Evolutionary conservation across 164 flowering plant genomes (phyloP).

Genomic region (Stephania japonica): DNA sequence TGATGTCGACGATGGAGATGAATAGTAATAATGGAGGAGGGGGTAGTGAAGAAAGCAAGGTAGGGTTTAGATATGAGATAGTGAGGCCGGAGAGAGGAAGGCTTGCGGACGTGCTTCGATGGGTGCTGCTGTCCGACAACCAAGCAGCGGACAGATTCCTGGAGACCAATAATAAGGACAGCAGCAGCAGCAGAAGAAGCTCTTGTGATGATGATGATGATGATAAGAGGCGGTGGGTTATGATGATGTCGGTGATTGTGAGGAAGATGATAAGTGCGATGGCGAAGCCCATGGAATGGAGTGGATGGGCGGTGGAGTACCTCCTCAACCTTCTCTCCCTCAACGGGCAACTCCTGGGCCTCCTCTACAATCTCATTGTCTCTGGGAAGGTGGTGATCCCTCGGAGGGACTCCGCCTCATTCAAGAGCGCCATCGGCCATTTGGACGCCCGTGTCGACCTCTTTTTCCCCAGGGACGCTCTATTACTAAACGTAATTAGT

Average conservation of each 20-base stretch:
- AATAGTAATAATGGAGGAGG: no score
- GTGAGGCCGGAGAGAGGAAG: constrained; percentile 30
- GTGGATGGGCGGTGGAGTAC: constrained; percentile 52
- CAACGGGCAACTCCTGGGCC: constrained; percentile 34
- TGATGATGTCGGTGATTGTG: constrained; percentile 47
- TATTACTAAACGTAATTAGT: no score
- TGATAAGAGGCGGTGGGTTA: constrained; percentile 41
- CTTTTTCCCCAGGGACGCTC: no score
- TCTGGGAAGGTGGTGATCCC: constrained; percentile 70
- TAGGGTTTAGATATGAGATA: constrained; percentile 3
- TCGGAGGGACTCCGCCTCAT: constrained; percentile 50
- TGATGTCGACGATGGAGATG: no score
- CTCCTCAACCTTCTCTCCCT: constrained; percentile 56
- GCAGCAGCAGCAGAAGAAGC: no score
- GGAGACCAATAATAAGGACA: no score
- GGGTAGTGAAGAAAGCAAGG: no score
- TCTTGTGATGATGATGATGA: not conserved
- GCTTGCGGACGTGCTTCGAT: constrained; percentile 32
- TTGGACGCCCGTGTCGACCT: constrained; percentile 69
- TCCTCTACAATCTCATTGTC: constrained; percentile 28
- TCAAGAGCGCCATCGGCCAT: constrained; percentile 68
- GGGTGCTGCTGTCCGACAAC: constrained; percentile 17
- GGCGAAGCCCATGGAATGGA: constrained; percentile 64
- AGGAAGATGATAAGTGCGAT: constrained; percentile 40
- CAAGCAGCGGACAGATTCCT: not conserved